phyloP scores from a whole-genome alignment of 345 rosid species.

The Psidium friedrichsthalianum region DNA sequence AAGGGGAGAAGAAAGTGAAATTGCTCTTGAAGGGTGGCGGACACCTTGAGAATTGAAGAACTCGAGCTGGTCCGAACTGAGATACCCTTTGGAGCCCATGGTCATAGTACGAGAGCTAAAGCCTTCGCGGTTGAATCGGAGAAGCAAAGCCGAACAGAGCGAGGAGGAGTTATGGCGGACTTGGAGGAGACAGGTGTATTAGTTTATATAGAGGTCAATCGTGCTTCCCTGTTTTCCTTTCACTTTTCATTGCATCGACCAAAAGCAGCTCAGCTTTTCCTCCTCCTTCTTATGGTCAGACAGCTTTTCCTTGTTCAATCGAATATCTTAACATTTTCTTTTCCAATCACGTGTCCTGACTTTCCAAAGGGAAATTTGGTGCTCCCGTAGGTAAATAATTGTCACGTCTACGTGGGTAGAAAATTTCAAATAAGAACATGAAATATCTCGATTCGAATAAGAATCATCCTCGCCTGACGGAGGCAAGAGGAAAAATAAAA shows the following conservation, averaged over 20 bases:
- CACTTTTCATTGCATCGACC: neutral
- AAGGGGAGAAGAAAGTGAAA: neutral
- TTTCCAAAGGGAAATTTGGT: too few species aligned
- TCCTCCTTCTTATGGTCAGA: too few species aligned
- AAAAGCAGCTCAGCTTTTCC: too few species aligned
- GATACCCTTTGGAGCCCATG: slow-evolving; percentile 50
- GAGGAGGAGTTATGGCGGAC: neutral
- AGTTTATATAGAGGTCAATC: too few species aligned
- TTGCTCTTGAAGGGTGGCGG: neutral
- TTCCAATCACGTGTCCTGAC: neutral
- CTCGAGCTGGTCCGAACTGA: slow-evolving; percentile 50
- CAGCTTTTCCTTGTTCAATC: too few species aligned
- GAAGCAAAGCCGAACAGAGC: neutral
- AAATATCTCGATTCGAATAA: too few species aligned
- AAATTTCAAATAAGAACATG: neutral
- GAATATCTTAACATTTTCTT: too few species aligned
- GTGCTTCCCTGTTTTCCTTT: neutral
- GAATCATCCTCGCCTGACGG: too few species aligned
- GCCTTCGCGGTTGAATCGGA: neutral
- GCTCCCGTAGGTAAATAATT: too few species aligned
- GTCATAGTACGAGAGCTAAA: neutral
- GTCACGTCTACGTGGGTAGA: too few species aligned
- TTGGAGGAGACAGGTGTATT: neutral
- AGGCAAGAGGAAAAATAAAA: too few species aligned
- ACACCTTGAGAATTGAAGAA: slow-evolving; percentile 52